These are phyloP conservation scores for Fusarium citri DNA, from an alignment of 2,329 filamentous ascomycete species.

Conservation along the genomic window DNA sequence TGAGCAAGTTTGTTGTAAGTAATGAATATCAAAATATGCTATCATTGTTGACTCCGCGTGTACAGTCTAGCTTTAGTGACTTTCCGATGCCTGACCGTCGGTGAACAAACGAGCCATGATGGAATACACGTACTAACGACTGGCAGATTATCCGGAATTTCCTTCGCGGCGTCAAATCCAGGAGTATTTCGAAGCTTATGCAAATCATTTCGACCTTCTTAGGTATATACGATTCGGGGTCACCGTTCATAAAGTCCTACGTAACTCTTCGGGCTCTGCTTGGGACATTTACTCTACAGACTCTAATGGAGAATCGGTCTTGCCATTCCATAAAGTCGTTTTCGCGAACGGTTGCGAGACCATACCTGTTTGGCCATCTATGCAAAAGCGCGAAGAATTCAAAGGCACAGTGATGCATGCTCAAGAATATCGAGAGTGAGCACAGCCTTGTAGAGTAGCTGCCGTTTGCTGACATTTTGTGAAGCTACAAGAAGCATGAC, in stretches of 20 bases:
- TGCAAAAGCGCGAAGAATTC: not conserved
- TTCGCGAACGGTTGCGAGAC: not conserved
- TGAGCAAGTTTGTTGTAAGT: not conserved
- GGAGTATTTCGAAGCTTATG: not conserved
- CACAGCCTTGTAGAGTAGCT: not conserved
- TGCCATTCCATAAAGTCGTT: not conserved
- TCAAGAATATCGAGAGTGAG: not conserved
- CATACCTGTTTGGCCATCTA: not conserved
- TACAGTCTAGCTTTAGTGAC: not conserved
- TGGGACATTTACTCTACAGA: not conserved
- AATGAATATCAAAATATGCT: not conserved
- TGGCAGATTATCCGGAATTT: not conserved
- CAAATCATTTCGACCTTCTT: not conserved
- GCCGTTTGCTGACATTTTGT: not conserved
- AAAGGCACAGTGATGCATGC: not conserved
- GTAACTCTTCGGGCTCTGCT: not conserved
- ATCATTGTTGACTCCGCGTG: not conserved
- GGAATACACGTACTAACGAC: not conserved
- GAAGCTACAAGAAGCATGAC: not conserved
- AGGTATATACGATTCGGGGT: not conserved
- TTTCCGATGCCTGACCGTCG: not conserved
- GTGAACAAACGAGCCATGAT: not conserved
- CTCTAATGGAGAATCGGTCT: rapidly evolving
- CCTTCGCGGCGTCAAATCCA: not conserved
- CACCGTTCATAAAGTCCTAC: not conserved